Evolutionary conservation across 2,329 filamentous ascomycete genomes (phyloP).

Genomic region (Aspergillus sp.): DNA sequence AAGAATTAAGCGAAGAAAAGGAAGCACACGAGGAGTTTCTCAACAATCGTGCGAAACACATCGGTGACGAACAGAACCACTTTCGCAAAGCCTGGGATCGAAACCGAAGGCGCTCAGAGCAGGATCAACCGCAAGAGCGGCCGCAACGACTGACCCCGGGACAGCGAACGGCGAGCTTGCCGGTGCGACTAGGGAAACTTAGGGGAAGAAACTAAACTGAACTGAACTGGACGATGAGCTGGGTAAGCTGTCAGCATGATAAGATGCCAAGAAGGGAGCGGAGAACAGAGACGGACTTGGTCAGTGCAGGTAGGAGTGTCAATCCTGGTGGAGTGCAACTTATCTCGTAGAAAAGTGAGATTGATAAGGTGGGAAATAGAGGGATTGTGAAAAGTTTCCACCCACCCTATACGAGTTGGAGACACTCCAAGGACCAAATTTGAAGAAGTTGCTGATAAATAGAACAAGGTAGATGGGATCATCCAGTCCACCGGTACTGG

Average conservation of each 20-base stretch:
- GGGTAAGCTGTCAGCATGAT: neutral
- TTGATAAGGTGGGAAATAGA: constrained; percentile 1
- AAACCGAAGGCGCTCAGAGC: constrained; percentile 26
- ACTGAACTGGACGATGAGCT: neutral
- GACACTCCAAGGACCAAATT: neutral
- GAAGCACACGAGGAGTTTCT: constrained; percentile 33
- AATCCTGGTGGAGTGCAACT: neutral
- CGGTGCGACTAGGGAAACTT: constrained; percentile 9
- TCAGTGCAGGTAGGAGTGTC: neutral
- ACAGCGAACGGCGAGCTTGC: constrained; percentile 2
- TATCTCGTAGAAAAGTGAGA: neutral
- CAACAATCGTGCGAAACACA: constrained; percentile 31
- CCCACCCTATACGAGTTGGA: neutral
- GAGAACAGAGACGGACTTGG: neutral
- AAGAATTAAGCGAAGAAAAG: constrained; percentile 34
- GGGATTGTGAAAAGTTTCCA: neutral
- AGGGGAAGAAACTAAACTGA: neutral
- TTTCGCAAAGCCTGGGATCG: constrained; percentile 36
- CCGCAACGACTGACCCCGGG: neutral
- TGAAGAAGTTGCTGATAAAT: neutral
- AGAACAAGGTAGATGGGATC: neutral
- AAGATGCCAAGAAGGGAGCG: neutral
- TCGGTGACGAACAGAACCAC: constrained; percentile 32
- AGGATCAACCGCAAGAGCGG: constrained; percentile 8
- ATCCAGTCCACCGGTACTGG: neutral